Evolutionary conservation across 805 yeast genomes (phyloP).

Genomic region (Teunomyces gatunensis): DNA sequence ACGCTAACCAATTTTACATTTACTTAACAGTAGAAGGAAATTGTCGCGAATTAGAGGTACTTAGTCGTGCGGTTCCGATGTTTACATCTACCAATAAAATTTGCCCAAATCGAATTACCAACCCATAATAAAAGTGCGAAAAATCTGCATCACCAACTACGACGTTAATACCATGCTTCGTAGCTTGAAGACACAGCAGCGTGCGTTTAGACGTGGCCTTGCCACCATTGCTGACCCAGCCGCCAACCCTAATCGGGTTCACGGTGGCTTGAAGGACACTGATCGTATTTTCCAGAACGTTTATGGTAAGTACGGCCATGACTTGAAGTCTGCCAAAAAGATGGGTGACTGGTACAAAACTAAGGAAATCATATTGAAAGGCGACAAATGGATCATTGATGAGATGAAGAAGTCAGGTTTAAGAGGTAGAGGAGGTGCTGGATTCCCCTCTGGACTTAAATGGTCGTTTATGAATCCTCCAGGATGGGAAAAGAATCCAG

Average conservation of each 20-base stretch:
- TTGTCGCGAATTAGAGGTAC: too few species aligned
- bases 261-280: slow-evolving; percentile 77
- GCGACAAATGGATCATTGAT: slow-evolving; percentile 87
- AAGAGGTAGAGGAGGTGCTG: slow-evolving; percentile 93
- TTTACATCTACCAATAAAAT: slow-evolving; percentile 13
- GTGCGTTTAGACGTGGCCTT: slow-evolving; percentile 30
- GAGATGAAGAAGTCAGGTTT: slow-evolving; percentile 82
- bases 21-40: too few species aligned
- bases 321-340: slow-evolving; percentile 66
- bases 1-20: too few species aligned
- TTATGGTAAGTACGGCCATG: slow-evolving; percentile 72
- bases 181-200: slow-evolving; percentile 22
- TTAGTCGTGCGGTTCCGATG: slow-evolving; percentile 1
- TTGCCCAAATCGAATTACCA: slow-evolving; percentile 15
- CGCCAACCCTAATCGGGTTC: slow-evolving; percentile 49
- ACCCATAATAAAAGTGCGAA: slow-evolving; percentile 5
- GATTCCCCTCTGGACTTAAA: slow-evolving; percentile 86
- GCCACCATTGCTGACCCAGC: slow-evolving; percentile 50
- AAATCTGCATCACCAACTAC: slow-evolving; percentile 5
- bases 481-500: slow-evolving; percentile 86
- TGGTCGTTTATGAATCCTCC: slow-evolving; percentile 97
- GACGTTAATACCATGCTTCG: slow-evolving; percentile 30
- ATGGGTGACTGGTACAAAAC: slow-evolving; percentile 95
- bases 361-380: slow-evolving; percentile 77
- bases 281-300: slow-evolving; percentile 87